A percentile compares a stretch with the other conserved stretches of the same genome.
Conservation (phyloP, 2,329 filamentous ascomycete species). For the Nigrograna mackinnonii region DNA sequence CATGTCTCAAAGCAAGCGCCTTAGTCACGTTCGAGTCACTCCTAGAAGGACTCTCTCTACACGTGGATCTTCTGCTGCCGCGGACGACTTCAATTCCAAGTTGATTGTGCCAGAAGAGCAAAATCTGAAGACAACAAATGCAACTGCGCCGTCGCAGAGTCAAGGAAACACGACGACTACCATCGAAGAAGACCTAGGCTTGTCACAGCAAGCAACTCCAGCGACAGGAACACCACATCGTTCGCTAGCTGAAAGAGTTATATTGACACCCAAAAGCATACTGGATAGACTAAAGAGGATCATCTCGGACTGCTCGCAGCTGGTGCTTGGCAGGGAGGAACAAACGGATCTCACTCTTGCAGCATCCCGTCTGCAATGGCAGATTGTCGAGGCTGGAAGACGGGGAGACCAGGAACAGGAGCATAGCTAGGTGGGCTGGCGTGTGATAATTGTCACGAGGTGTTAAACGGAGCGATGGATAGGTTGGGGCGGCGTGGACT, state of each 20-base stretch:
- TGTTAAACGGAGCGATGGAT: not conserved
- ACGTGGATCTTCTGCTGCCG: not conserved
- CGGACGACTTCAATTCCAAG: not conserved
- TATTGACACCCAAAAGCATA: conserved; percentile 53
- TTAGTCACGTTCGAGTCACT: conserved; percentile 31
- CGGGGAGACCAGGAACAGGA: conserved; percentile 38
- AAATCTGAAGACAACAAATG: not conserved
- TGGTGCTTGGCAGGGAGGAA: conserved; percentile 65
- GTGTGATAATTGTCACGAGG: not conserved
- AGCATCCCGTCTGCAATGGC: conserved; percentile 76
- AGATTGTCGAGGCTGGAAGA: conserved; percentile 71
- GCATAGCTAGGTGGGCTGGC: not conserved
- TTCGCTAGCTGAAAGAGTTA: conserved; percentile 36
- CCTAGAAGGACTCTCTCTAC: conserved; percentile 11
- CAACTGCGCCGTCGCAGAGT: conserved; percentile 13
- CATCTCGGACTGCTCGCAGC: conserved; percentile 54
- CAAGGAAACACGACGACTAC: conserved; percentile 10
- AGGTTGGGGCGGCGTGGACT: not conserved
- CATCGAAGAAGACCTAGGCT: conserved; percentile 6
- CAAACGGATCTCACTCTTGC: conserved; percentile 75
- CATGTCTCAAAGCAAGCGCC: conserved; percentile 19
- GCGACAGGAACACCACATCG: conserved; percentile 25
- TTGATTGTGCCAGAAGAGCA: too few species aligned
- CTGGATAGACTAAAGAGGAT: conserved; percentile 53
- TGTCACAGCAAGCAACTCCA: conserved; percentile 10